Conservation (phyloP, 2,329 filamentous ascomycete species). For the Colletotrichum lentis region DNA sequence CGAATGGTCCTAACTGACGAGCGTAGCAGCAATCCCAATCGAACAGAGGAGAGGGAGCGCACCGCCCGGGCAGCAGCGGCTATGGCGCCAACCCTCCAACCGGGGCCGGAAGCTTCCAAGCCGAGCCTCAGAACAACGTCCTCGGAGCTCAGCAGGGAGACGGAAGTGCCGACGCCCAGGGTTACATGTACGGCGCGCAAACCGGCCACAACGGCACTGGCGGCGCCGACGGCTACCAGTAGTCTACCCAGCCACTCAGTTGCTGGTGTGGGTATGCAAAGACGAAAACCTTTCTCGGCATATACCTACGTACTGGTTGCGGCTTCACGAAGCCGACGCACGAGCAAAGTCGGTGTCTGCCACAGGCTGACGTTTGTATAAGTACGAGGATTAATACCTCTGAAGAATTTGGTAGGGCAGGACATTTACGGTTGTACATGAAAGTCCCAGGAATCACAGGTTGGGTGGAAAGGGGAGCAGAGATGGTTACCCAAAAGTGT, state of each 20-base stretch:
- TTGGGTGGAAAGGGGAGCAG: constrained; percentile 34
- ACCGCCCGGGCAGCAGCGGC: constrained; percentile 60
- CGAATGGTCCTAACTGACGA: constrained; percentile 12
- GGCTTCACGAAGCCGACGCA: constrained; percentile 35
- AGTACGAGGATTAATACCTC: constrained; percentile 40
- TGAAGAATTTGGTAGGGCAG: constrained; percentile 14
- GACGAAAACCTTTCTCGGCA: constrained; percentile 10
- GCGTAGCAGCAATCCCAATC: constrained; percentile 58
- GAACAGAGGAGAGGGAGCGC: constrained; percentile 68
- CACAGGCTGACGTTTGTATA: constrained; percentile 47
- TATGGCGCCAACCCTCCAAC: constrained; percentile 56
- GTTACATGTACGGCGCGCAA: constrained; percentile 64
- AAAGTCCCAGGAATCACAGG: constrained; percentile 34
- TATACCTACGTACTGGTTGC: constrained; percentile 32
- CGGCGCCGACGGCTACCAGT: constrained; percentile 61
- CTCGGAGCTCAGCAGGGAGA: constrained; percentile 55
- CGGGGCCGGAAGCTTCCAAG: constrained; percentile 55
- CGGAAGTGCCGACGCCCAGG: constrained; percentile 49
- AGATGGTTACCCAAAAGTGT: constrained; percentile 30
- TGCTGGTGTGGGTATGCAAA: neutral
- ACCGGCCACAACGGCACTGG: constrained; percentile 67
- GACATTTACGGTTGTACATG: constrained; percentile 36
- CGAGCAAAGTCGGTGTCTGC: constrained; percentile 37
- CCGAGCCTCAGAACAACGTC: constrained; percentile 51
- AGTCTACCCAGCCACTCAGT: neutral